A percentile compares a stretch with the other conserved stretches of the same genome.
Conservation (phyloP, 352 stramenopile species). For the Phytophthora sp. region DNA sequence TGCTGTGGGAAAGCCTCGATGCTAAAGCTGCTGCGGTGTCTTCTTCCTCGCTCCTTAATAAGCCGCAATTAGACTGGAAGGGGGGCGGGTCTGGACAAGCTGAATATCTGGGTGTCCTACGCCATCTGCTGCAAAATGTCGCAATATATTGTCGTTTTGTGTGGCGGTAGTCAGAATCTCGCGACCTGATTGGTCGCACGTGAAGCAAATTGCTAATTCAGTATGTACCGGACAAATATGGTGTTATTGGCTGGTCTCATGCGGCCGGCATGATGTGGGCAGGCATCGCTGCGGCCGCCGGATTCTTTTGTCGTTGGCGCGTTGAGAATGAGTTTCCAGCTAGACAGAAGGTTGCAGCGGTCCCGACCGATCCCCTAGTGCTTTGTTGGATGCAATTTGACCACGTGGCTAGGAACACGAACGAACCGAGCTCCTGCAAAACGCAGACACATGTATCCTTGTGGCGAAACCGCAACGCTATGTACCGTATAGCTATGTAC, state of each 20-base stretch:
- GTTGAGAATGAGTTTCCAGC: background rate
- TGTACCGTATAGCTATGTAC: no score
- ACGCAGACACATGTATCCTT: no score
- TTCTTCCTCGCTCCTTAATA: constrained; percentile 25
- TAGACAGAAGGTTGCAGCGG: background rate
- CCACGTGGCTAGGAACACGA: background rate
- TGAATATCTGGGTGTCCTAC: constrained; percentile 40
- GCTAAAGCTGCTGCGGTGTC: background rate
- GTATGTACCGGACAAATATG: no score
- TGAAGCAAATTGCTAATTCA: no score
- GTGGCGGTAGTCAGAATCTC: constrained; percentile 4
- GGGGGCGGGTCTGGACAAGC: constrained; percentile 40
- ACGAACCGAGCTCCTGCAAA: no score
- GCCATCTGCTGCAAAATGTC: constrained; percentile 8
- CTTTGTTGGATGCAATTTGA: background rate
- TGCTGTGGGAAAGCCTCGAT: background rate
- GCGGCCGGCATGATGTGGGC: no score
- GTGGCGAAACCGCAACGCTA: no score
- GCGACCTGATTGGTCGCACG: constrained; percentile 9
- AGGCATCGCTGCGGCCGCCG: no score
- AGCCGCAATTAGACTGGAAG: constrained; percentile 32
- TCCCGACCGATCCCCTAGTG: background rate
- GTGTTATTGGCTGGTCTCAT: no score
- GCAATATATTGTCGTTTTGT: constrained; percentile 6
- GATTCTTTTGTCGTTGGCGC: background rate